Base-by-base conservation (phyloP, 2,329 filamentous ascomycete species). In the Pezizomycotina sp. region DNA sequence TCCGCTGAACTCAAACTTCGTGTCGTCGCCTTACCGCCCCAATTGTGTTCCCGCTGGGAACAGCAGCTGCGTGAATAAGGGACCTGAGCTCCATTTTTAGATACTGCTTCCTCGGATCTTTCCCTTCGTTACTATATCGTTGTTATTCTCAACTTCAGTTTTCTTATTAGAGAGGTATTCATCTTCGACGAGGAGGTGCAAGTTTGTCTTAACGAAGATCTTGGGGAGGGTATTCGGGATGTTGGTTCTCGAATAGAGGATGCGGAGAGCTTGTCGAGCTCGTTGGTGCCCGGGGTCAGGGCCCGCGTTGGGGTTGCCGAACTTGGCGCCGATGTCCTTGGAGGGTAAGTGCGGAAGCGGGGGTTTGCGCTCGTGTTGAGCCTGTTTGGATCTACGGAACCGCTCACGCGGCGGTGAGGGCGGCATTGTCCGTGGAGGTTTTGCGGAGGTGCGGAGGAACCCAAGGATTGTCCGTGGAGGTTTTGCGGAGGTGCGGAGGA, bases 201-300 rank as follows among this genome's bases (percentile, higher is more conserved):
- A 27, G 30, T 47, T 43, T 5, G 47, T 48, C 26, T 50, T 50
- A 15, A 50, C 38, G 25, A 50, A 48, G 16, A 50, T 48, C 33
- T 47, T 42, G 3, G n/a, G 45, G 37, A 3, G 47, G 47, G 24
- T 48, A 50, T 14, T 48, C 36, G 7, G 47, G 47, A 24, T 50
- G 47, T 22, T 47, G 45, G 19, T 38, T 44, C 4, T 41, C 33
- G 20, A 46, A 50, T 21, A 50, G 28, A 50, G 40, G 26, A 50
- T 48, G 15, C 47, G 45, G 47, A 45, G 15, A 48, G 40, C 9
- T 41, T 38, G 29, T 37, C 49, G 29, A 45, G 43, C 26, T 47
- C 54, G 8, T 46, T 50, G 31, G 43, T 29, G 28, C 47, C 41
- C 31, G 45, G 28, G 14, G 44, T 49, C 19, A 48, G 35, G 14